Base-by-base conservation (phyloP, 495 filamentous ascomycete genomes). In the Hypoxylon crocopeplum region DNA sequence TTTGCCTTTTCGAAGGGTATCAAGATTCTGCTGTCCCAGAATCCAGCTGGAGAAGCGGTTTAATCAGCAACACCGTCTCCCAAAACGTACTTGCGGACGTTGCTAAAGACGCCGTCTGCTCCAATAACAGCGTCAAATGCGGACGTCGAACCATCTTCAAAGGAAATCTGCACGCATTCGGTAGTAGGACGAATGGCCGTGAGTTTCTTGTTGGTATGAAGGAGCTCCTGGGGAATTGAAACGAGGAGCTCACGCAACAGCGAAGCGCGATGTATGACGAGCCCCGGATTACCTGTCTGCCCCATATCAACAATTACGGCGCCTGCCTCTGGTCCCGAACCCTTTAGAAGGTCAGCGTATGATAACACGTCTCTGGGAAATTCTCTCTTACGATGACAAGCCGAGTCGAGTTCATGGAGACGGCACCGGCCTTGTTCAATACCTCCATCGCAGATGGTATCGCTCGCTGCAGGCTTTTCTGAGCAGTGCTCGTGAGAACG, bases 101-200 rank as follows among this genome's bases (percentile, higher is more conserved):
- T 32, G 27, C 58, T 45, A 25, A 49, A 50, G 8, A 62, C 48
- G 6, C 58, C 58, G 44, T 62, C 58, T 19, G 50, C 51, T 2
- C 58, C 58, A 29, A 62, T 50, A 8, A 62, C 42, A 6, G 44
- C 45, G 33, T 62, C 58, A 27, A 49, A 55, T 16, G 24, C 24
- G 24, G 24, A 27, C 24, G 24, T 27, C 24, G 24, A 27, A 27
- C 24, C 24, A 27, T 27, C 24, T 27, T 27, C 24, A 27, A 27
- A 27, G 3, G 24, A 27, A 27, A 27, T 27, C 24, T 27, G 24
- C 24, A 27, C 24, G 24, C 24, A 27, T 27, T 27, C 24, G 24
- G 24, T 27, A 27, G 24, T 27, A 27, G 24, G 8, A 27, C 24
- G 24, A 8, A 27, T 27, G 8, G 24, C 24, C 24, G 21, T 32